Evolutionary conservation across 306 rosid species (phyloP), one percentile per base, ranked within the genome.

Genomic region (Vigna angularis): DNA sequence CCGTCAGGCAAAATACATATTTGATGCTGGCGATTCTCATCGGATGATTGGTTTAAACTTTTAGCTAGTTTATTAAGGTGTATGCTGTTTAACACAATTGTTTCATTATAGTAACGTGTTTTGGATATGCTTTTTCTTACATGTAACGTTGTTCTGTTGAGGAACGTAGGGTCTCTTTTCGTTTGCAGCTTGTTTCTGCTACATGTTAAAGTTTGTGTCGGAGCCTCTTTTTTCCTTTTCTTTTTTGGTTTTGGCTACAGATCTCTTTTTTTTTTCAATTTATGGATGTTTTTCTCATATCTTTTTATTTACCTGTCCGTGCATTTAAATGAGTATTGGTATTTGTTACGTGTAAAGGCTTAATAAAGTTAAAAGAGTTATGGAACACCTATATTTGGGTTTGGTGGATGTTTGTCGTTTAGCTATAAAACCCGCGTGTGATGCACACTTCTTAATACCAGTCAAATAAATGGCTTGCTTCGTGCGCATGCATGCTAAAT

Each of bases 21-120:
- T 51, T n/a, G 67, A 74, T 78, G 79, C 57, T 30, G 47, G 61
- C 38, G 64, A 82, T 78, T 82, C 52, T 66, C 76, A 30, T 81
- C 61, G 57, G 14, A 45, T 73, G 86, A 67, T 74, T 82, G 74
- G 8, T 53, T 69, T 66, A 10, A 50, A 70, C 75, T 62, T 17
- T 15, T 71, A 72, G 81, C 72, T 63, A 78, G 73, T 81, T 59
- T 64, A 38, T 55, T 44, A 58, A 71, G 74, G 40, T 71, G 66
- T 30, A 64, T 68, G 66, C 9, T 59, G 75, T 77, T 66, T 85
- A 64, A 70, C 75, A 9, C 69, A 56, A 6, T 66, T 24, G 40
- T 69, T 55, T 36, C 79, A 17, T 55, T 75, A 44, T 48, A 79
- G 75, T 56, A 45, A 61, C 49, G 79, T 78, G 73, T 53, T 65